phyloP scores from a whole-genome alignment of 768 basidiomycete species.

The Phlebiopsis flavidoalba region DNA sequence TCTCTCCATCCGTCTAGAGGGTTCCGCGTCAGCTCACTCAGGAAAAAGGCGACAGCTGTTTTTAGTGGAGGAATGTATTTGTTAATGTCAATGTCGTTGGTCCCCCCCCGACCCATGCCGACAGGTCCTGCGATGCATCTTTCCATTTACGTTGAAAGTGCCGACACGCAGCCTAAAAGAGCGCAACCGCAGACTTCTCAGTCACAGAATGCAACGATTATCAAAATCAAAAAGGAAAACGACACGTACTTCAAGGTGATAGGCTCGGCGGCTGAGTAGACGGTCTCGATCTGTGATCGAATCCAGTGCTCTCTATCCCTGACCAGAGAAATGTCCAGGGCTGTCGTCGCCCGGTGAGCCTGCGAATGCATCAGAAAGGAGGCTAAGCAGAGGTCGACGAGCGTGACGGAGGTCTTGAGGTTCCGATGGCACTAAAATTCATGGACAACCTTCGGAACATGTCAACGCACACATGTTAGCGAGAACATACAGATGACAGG shows the following conservation, averaged over 20 bases:
- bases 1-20: not conserved
- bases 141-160: constrained; percentile 85
- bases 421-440: constrained; percentile 32
- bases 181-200: not conserved
- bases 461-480: not conserved
- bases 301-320: constrained; percentile 72
- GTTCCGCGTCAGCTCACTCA: constrained; percentile 9
- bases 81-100: not conserved
- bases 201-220: not conserved
- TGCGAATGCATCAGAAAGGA: constrained; percentile 56
- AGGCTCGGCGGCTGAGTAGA: constrained; percentile 3
- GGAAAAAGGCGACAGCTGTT: constrained; percentile 21
- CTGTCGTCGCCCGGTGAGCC: constrained; percentile 61
- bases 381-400: constrained; percentile 41
- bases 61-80: constrained; percentile 18
- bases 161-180: constrained; percentile 56
- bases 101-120: constrained; percentile 50
- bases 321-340: constrained; percentile 49
- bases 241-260: constrained; percentile 15
- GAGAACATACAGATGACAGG: constrained; percentile 6
- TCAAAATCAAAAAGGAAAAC: not conserved
- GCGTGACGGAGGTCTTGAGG: constrained; percentile 54
- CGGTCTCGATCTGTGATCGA: constrained; percentile 35
- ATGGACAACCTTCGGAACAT: not conserved
- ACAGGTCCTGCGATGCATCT: constrained; percentile 64